Evolutionary conservation across 2,329 filamentous ascomycete genomes (phyloP), one percentile per base, ranked within the genome.

Genomic region (Botryosphaeria agaves): DNA sequence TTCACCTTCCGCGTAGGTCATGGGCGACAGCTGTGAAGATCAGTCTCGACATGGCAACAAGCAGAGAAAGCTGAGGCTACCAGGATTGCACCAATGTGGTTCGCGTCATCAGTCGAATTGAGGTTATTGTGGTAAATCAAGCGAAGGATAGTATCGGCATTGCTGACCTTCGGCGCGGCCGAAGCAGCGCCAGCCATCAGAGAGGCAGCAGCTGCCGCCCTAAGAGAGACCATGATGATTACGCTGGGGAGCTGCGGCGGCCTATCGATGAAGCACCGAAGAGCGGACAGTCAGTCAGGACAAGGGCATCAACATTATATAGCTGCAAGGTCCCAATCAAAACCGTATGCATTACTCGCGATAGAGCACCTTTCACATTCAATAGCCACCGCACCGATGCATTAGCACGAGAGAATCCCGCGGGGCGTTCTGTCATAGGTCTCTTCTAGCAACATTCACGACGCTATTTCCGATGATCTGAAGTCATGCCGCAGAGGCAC

Each of bases 51-150:
- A 23, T 7, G 20, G 12, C 20, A 23, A 23, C 20, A 23, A 23
- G 12, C 20, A 23, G 20, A 23, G 20, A 23, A 12, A 7, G 7
- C 20, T 23, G 7, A 7, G 32, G 64, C 63, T 25, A 68, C 46
- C 5, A 68, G 44, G 26, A 68, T 56, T 3, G 63, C 63, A 7
- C 62, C 57, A 12, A 63, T 48, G 39, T 68, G 64, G 36, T 67
- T 66, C 16, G 43, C 48, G 44, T 67, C 61, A 36, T 69, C 64
- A 0, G 61, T 60, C 5, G 48, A 52, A 40, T 69, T 69, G 15
- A 68, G 48, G 24, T 67, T 67, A 45, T 68, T 69, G 40, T 67
- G 63, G 35, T 62, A 68, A 6, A 67, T 41, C 5, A 67, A 47
- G 0, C 61, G 64, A 31, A 67, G 40, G 1, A 62, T 66, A 1